Base-by-base conservation (phyloP, 768 basidiomycete species). In the Pholiota molesta region DNA sequence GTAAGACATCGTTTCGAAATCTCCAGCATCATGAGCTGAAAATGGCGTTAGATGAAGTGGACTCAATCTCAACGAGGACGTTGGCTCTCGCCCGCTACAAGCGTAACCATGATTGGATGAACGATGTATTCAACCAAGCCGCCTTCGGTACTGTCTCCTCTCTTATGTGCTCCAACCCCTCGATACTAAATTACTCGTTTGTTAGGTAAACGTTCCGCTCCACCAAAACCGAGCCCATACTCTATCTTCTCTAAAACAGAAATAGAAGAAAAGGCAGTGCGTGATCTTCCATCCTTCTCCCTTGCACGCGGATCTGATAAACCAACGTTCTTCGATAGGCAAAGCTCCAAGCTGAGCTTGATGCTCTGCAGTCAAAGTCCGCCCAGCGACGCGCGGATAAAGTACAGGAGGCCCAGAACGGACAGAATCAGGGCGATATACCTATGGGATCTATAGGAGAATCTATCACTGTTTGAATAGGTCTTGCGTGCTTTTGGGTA, bases 21-120 rank as follows among this genome's bases (percentile, higher is more conserved):
- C 31, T 40, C 37, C 35, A 23, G 16, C 52, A 23, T 29, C 44
- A n/a, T 33, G 31, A n/a, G 33, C 37, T 42, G 47, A 66, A 33
- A 39, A 31, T 17, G 3, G 28, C 3, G 60, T 44, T 57, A 83
- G 87, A 91, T 66, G 90, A 91, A 63, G 74, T 80, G 23, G 91
- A 93, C 61, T 78, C 81, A 62, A 88, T 93, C 61, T 89, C 92
- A 0, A 86, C 89, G 1, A 83, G 89, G 45, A 84, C 90, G 2
- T 79, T 93, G 16, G 89, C 92, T 7, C 68, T 90, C 37, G 83
- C 86, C 17, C 81, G 92, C 37, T 94, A 92, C 69, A 84, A 81
- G 65, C 86, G 91, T 6, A 94, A 94, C 68, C 91, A 94, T 68
- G 92, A 92, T 47, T 78, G 89, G 62, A 94, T 94, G 91, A 89